A percentile compares a stretch with the other conserved stretches of the same genome.
These are phyloP conservation scores for Phytophthora multivora DNA, from an alignment of 352 stramenopile genomes.

Conservation along the genomic window DNA sequence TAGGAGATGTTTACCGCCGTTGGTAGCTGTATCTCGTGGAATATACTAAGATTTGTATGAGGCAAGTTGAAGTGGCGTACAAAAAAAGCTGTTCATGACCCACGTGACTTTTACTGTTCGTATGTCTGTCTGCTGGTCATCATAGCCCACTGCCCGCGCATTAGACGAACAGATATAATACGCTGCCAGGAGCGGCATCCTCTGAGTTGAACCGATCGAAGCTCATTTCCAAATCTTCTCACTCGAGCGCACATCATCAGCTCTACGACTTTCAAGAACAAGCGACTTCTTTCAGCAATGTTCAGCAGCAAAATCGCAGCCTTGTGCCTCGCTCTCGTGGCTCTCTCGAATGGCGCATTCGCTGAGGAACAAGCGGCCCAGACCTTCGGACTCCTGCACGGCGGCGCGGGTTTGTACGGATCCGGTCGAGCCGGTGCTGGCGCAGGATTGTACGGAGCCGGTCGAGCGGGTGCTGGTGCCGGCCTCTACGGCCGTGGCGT, in stretches of 20 bases:
- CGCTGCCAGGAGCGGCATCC: neutral
- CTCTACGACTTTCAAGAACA: conserved; percentile 3
- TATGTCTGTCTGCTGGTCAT: neutral
- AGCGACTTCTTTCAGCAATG: conserved; percentile 1
- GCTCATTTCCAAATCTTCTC: conserved; percentile 15
- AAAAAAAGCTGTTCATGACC: neutral
- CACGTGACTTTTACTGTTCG: neutral
- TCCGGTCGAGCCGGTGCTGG: neutral
- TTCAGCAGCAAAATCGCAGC: conserved; percentile 17
- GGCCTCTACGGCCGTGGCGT: neutral
- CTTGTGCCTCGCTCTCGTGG: conserved; percentile 13
- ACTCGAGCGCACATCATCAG: conserved; percentile 4
- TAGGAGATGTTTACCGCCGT: neutral
- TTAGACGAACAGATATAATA: no score
- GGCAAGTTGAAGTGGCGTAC: neutral
- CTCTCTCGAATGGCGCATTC: conserved; percentile 1
- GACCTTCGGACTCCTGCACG: conserved; percentile 15
- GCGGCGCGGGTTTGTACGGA: neutral
- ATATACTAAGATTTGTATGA: neutral
- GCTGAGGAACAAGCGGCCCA: conserved; percentile 14
- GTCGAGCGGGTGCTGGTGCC: neutral
- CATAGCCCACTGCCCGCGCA: neutral
- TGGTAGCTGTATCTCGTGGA: neutral
- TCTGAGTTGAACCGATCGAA: neutral
- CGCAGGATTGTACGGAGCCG: neutral